Evolutionary conservation across 352 stramenopile species (phyloP).

Genomic region (Phytophthora meadii): DNA sequence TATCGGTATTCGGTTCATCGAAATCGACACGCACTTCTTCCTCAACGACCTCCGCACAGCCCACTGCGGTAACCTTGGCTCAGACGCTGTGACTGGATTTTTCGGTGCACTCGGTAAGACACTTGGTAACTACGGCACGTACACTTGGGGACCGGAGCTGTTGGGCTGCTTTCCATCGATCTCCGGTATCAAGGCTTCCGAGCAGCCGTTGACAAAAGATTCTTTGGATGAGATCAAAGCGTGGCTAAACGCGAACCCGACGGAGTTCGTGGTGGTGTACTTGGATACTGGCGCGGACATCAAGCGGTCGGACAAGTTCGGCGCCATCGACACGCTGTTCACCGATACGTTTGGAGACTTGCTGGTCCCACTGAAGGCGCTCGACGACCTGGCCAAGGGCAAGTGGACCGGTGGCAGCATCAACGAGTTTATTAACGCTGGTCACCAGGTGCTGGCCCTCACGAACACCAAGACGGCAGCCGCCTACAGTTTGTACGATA

Average conservation of each 20-base stretch:
- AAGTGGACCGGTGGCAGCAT: slow-evolving; percentile 50
- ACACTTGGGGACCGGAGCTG: slow-evolving; percentile 55
- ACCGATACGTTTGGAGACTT: slow-evolving; percentile 56
- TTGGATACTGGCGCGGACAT: slow-evolving; percentile 61
- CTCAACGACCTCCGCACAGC: slow-evolving; percentile 61
- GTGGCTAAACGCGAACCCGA: slow-evolving; percentile 58
- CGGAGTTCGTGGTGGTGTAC: slow-evolving; percentile 67
- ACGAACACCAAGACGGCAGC: slow-evolving; percentile 49
- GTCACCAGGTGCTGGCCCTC: slow-evolving; percentile 51
- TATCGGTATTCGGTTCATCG: slow-evolving; percentile 66
- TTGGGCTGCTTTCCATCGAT: slow-evolving; percentile 72
- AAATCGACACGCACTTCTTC: slow-evolving; percentile 45
- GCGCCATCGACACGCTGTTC: slow-evolving; percentile 48
- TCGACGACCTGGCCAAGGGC: slow-evolving; percentile 44
- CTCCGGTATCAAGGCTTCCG: slow-evolving; percentile 61
- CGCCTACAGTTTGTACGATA: slow-evolving; percentile 45
- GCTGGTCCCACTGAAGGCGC: slow-evolving; percentile 41
- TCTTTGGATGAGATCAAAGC: slow-evolving; percentile 54
- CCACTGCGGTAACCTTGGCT: slow-evolving; percentile 61
- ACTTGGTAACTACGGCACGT: slow-evolving; percentile 49
- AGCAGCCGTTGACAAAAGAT: slow-evolving; percentile 49
- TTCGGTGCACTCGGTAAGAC: slow-evolving; percentile 45
- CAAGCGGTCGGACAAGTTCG: slow-evolving; percentile 37
- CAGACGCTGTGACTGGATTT: slow-evolving; percentile 36
- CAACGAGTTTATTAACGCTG: slow-evolving; percentile 49